A percentile compares a stretch with the other conserved stretches of the same genome.
phyloP scores from a whole-genome alignment of 768 basidiomycete species.

The Gautieria morchelliformis region DNA sequence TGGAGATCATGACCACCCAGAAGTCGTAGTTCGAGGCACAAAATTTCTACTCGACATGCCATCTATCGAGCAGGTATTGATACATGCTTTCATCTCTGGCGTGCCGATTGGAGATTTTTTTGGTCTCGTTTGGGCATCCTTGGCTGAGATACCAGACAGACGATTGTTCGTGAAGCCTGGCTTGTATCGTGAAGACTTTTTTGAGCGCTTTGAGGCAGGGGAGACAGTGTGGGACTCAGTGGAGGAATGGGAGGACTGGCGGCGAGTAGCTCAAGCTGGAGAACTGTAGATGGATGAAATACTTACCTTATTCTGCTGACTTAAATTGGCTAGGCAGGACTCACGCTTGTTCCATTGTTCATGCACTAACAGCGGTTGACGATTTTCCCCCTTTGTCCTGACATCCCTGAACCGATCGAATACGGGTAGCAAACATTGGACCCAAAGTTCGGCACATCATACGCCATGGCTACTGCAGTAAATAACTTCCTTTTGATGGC shows the following conservation, averaged over 20 bases:
- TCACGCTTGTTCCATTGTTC: too few relatives aligned
- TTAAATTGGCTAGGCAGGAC: too few relatives aligned
- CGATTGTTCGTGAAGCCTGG: not conserved
- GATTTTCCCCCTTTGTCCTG: too few relatives aligned
- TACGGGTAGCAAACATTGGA: too few relatives aligned
- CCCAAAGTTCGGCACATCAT: too few relatives aligned
- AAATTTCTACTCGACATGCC: not conserved
- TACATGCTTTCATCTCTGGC: slow-evolving; percentile 1
- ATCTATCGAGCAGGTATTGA: not conserved
- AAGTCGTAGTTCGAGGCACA: not conserved
- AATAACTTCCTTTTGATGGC: too few relatives aligned
- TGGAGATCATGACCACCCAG: not conserved
- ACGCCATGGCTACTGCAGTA: too few relatives aligned
- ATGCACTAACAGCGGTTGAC: too few relatives aligned
- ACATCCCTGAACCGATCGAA: too few relatives aligned
- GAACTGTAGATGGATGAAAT: too few relatives aligned
- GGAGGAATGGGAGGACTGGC: not conserved
- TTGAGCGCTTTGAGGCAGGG: slow-evolving; percentile 3
- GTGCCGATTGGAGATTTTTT: not conserved
- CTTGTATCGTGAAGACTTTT: not conserved
- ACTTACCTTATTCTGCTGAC: too few relatives aligned
- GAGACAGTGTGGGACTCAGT: slow-evolving; percentile 5
- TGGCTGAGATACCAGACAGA: slow-evolving; percentile 1
- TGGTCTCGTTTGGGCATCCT: not conserved
- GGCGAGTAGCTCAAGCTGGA: not conserved